phyloP scores from a whole-genome alignment of 768 basidiomycete genomes.

The Lenzites betulinus region DNA sequence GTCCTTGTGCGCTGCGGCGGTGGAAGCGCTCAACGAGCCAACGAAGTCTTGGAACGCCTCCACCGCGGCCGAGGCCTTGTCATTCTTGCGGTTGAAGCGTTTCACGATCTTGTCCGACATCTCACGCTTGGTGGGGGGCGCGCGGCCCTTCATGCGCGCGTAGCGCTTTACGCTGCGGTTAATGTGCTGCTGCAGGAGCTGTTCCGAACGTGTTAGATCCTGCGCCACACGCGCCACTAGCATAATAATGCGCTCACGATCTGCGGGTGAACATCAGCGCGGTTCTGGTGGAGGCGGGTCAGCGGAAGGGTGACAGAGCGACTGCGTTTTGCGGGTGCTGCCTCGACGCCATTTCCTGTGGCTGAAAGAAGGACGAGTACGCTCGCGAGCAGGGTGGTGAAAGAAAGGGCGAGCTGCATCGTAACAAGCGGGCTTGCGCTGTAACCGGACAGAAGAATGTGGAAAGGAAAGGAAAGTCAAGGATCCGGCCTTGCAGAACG shows the following conservation, averaged over 20 bases:
- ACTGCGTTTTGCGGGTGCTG: slow-evolving; percentile 40
- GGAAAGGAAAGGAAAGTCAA: slow-evolving; percentile 32
- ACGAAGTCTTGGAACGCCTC: slow-evolving; percentile 1
- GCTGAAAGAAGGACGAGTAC: slow-evolving; percentile 46
- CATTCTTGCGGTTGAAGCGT: slow-evolving; percentile 21
- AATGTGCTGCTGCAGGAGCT: slow-evolving; percentile 72
- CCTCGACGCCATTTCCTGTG: slow-evolving; percentile 43
- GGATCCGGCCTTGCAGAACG: slow-evolving; percentile 38
- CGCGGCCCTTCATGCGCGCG: slow-evolving; percentile 67
- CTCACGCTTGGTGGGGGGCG: slow-evolving; percentile 48
- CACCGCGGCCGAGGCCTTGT: slow-evolving; percentile 4
- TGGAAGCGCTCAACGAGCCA: slow-evolving; percentile 2
- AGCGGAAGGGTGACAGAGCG: slow-evolving; percentile 46
- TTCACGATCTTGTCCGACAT: slow-evolving; percentile 48
- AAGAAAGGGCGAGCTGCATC: slow-evolving; percentile 59
- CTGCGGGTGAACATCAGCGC: slow-evolving; percentile 43
- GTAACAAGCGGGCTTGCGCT: slow-evolving; percentile 31
- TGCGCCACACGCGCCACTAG: background rate
- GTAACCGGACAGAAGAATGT: slow-evolving; percentile 26
- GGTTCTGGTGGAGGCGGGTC: slow-evolving; percentile 36
- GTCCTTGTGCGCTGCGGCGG: background rate
- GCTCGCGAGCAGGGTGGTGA: slow-evolving; percentile 55
- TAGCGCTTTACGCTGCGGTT: slow-evolving; percentile 66
- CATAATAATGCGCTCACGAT: slow-evolving; percentile 36
- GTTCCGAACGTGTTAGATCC: background rate